Conservation (phyloP, 495 filamentous ascomycete genomes). For the Penicillium lagena region DNA sequence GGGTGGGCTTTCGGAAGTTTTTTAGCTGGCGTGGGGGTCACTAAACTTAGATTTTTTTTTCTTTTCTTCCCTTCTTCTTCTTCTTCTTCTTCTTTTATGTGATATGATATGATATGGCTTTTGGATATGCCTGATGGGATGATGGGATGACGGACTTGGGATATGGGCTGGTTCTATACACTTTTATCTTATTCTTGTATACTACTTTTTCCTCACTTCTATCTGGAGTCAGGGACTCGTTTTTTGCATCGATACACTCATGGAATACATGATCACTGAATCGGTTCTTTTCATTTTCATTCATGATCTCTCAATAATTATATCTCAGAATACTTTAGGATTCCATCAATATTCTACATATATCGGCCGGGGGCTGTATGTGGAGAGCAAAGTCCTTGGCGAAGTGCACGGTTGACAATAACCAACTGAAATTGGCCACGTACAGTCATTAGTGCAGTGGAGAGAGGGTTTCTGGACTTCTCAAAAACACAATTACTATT, state of each 20-base stretch:
- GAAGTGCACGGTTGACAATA: no score
- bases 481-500: no score
- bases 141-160: neutral
- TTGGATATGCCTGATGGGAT: neutral
- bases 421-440: no score
- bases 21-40: conserved; percentile 20
- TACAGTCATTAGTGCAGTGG: no score
- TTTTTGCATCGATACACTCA: no score
- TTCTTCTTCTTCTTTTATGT: neutral
- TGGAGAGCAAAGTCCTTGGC: no score
- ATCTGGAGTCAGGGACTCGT: neutral
- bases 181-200: conserved; percentile 5
- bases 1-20: conserved; percentile 16
- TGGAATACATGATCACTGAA: no score
- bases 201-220: conserved; percentile 5
- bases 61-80: neutral
- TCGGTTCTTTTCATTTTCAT: neutral
- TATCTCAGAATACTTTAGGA: no score
- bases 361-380: no score
- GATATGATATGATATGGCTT: neutral
- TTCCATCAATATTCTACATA: no score
- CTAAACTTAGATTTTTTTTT: neutral
- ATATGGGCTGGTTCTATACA: neutral
- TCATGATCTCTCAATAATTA: no score
- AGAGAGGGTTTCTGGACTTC: no score